Percentiles rank a stretch among this genome's conserved stretches.
phyloP scores from a whole-genome alignment of 2,329 filamentous ascomycete species.

The Eurotiales sp. region DNA sequence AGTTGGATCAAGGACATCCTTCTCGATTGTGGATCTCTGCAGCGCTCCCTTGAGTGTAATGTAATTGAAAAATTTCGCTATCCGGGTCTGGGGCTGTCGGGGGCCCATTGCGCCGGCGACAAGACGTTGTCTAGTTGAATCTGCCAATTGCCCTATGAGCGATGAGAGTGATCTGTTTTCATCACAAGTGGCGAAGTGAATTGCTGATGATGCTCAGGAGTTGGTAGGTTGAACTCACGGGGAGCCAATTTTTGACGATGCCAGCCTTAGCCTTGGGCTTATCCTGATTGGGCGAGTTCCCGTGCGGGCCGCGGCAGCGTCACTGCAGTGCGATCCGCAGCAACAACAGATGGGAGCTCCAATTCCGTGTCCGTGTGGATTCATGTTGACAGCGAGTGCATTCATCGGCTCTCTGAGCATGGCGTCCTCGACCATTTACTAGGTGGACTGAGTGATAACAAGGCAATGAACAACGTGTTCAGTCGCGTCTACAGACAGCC shows the following conservation, averaged over 20 bases:
- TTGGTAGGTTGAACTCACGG: neutral
- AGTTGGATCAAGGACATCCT: constrained; percentile 32
- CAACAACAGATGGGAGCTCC: neutral
- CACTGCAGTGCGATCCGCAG: no score
- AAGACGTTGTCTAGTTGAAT: neutral
- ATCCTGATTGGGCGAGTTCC: constrained; percentile 1
- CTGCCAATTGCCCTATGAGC: neutral
- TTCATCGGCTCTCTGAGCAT: neutral
- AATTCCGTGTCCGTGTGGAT: no score
- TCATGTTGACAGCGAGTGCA: neutral
- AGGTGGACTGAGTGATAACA: neutral
- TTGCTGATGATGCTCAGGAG: neutral
- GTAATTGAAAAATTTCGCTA: constrained; percentile 11
- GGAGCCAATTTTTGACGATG: constrained; percentile 1
- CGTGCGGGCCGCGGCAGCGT: no score
- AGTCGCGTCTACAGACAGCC: constrained; percentile 1
- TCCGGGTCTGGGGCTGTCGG: constrained; percentile 5
- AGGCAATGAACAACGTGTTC: constrained; percentile 4
- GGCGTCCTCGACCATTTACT: neutral
- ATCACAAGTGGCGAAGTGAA: neutral
- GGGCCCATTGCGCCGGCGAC: constrained; percentile 1
- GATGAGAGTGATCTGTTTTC: neutral
- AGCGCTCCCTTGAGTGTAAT: constrained; percentile 1
- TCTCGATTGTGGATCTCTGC: constrained; percentile 3
- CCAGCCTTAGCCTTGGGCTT: neutral